Base-by-base conservation (phyloP, 306 rosid genomes). In the Psophocarpus tetragonolobus region DNA sequence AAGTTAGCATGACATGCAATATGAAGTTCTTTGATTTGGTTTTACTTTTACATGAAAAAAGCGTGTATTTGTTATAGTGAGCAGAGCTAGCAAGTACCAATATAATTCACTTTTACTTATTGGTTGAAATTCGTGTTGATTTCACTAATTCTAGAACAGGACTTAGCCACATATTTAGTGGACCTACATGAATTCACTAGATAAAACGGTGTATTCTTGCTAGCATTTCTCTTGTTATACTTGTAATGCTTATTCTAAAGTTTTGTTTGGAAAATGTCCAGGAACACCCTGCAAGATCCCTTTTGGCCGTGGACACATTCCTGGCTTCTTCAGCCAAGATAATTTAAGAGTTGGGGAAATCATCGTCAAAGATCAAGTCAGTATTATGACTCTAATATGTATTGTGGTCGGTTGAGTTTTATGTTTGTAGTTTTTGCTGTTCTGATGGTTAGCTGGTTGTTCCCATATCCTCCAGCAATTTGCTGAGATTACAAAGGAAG, bases 321-420 rank as follows among this genome's bases (percentile, higher is more conserved):
- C 64, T 32, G 88, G 88, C 12, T 85, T 82, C 84, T 57, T 85
- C 71, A 85, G 88, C 66, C 76, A 85, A 57, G 88, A 85, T 50
- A 15, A 71, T 79, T 57, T 85, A 61, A 82, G 58, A 79, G 80
- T 85, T 58, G 88, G 86, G 23, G 81, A 85, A 36, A 64, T 75
- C 35, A 70, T 77, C 44, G 23, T 85, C 68, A 82, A 68, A 53
- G 77, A 82, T 70, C 88, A 84, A 48, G 87, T 84, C 30, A 79
- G 76, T 64, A 18, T 50, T 62, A 42, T 53, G 33, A 36, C 6
- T 35, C n/a, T 11, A 56, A 27, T 74, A 18, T 23, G n/a, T 51
- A 7, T 53, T 41, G n/a, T 51, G 56, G 50, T 58, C 41, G 26
- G 29, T 38, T 79, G 47, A 36, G 56, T 57, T 71, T 41, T 30